These are phyloP conservation scores for Cokeromyces recurvatus DNA, from an alignment of 371 early-diverging fungal genomes.

Conservation along the genomic window DNA sequence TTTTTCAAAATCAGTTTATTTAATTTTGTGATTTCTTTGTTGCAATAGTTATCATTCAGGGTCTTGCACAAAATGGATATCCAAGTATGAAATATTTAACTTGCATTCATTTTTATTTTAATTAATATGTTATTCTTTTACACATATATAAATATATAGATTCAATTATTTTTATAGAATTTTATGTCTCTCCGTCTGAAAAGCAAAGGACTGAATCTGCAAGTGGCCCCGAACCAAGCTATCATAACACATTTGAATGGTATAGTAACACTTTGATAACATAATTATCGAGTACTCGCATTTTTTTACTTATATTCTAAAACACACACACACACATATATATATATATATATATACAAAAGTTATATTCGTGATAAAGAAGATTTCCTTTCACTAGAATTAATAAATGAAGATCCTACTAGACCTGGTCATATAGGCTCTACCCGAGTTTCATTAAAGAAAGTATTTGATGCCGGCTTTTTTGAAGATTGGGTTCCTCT, in stretches of 20 bases:
- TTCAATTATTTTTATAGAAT: slow-evolving; percentile 32
- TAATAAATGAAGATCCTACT: slow-evolving; percentile 32
- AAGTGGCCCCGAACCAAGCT: slow-evolving; percentile 33
- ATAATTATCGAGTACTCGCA: too few relatives aligned
- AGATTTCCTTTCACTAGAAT: too few relatives aligned
- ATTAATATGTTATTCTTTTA: too few relatives aligned
- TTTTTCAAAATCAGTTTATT: too few relatives aligned
- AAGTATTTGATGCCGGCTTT: slow-evolving; percentile 15
- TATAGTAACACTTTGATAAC: too few relatives aligned
- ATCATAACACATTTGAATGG: slow-evolving; percentile 27
- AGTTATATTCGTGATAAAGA: too few relatives aligned
- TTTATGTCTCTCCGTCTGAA: slow-evolving; percentile 28
- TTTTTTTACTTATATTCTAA: background rate
- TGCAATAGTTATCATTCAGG: slow-evolving; percentile 10
- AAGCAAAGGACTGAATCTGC: slow-evolving; percentile 39
- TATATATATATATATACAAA: background rate
- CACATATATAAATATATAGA: slow-evolving; percentile 13
- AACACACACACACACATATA: background rate
- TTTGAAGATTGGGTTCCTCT: slow-evolving; percentile 33
- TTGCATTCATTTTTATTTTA: background rate
- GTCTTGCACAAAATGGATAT: slow-evolving; percentile 16
- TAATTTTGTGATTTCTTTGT: background rate
- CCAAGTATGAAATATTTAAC: slow-evolving; percentile 2
- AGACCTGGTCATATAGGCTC: slow-evolving; percentile 33
- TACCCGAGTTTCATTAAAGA: slow-evolving; percentile 15